phyloP scores from a whole-genome alignment of 164 flowering plant species.

The Taxillus chinensis region DNA sequence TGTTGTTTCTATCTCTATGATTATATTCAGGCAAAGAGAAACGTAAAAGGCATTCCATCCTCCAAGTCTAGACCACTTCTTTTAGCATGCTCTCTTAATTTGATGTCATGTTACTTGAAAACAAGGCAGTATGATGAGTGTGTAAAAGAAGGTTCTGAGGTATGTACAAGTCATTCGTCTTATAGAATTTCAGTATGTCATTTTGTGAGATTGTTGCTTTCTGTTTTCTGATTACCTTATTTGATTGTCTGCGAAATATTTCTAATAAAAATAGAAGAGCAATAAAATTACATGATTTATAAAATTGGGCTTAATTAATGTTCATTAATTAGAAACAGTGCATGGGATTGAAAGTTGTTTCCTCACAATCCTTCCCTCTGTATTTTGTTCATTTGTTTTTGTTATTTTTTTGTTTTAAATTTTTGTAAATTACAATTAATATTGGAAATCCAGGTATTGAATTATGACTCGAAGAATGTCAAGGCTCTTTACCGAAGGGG shows the following conservation, averaged over 20 bases:
- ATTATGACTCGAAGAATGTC: slow-evolving; percentile 62
- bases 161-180: slow-evolving; percentile 16
- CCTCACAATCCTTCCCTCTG: too few species aligned
- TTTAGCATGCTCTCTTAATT: slow-evolving; percentile 80
- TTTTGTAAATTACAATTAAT: too few species aligned
- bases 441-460: slow-evolving; percentile 49
- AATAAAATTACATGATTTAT: neutral
- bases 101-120: slow-evolving; percentile 95
- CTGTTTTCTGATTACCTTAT: neutral
- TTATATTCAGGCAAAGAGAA: slow-evolving; percentile 63
- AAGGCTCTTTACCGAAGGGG: slow-evolving; percentile 97
- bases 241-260: neutral
- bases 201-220: neutral
- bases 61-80: slow-evolving; percentile 46
- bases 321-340: too few species aligned
- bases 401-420: too few species aligned
- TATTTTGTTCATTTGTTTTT: too few species aligned
- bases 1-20: slow-evolving; percentile 3
- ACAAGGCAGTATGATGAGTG: slow-evolving; percentile 76
- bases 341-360: too few species aligned
- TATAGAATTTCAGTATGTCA: neutral
- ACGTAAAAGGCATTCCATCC: slow-evolving; percentile 43
- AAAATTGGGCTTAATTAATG: neutral
- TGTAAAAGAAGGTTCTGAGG: slow-evolving; percentile 87
- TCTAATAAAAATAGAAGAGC: neutral